These are phyloP conservation scores for Thuja plicata DNA, from an alignment of 83 land plant species.

Conservation along the genomic window DNA sequence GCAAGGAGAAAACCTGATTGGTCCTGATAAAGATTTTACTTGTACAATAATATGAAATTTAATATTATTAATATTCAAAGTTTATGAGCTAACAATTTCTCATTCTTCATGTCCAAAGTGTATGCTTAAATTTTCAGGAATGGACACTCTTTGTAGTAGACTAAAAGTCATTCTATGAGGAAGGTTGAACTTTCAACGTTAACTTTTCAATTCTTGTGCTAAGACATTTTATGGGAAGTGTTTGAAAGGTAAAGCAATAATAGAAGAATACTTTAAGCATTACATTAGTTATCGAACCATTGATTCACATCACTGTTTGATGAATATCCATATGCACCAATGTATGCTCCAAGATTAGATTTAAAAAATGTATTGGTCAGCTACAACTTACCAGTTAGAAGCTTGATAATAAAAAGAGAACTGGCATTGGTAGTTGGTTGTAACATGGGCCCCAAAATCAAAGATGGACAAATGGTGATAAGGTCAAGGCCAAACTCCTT, in stretches of 20 bases:
- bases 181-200: neutral
- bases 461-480: slow-evolving; percentile 54
- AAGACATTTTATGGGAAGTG: neutral
- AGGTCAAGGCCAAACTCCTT: slow-evolving; percentile 49
- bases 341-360: neutral
- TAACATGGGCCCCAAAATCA: slow-evolving; percentile 61
- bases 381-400: slow-evolving; percentile 23
- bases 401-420: slow-evolving; percentile 25
- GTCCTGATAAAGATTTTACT: neutral
- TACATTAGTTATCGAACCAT: neutral
- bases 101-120: neutral
- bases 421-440: slow-evolving; percentile 62
- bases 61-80: neutral
- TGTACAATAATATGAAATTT: neutral
- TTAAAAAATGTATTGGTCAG: neutral
- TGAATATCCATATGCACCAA: neutral
- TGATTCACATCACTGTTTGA: neutral
- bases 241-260: neutral
- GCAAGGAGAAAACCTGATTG: neutral
- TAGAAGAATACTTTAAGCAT: neutral
- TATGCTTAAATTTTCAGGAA: neutral
- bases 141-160: neutral
- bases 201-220: neutral
- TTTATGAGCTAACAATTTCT: neutral
- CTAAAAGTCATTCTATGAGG: neutral